Evolutionary conservation across 768 basidiomycete species (phyloP).

Genomic region (Leccinum longicurvipes): DNA sequence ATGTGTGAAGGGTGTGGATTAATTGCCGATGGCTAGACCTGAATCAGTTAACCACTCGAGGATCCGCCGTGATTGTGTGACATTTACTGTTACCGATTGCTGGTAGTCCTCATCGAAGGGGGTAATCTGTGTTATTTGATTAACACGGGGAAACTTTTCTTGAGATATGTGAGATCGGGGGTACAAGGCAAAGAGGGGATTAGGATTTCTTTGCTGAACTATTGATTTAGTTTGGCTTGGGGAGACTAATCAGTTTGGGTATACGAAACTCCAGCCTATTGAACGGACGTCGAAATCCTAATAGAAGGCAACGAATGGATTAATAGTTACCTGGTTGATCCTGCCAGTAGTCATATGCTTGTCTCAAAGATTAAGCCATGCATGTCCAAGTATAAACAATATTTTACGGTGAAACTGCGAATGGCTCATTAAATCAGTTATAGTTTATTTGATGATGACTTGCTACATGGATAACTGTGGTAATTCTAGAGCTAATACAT

Average conservation of each 20-base stretch:
- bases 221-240: too few relatives aligned
- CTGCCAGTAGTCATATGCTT: constrained; percentile 84
- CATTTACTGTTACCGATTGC: background rate
- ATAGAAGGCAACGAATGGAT: background rate
- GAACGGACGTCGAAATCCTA: background rate
- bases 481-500: constrained; percentile 78
- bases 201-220: too few relatives aligned
- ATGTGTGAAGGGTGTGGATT: constrained; percentile 1
- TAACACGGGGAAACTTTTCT: background rate
- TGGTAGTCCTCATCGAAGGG: constrained; percentile 4
- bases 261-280: background rate
- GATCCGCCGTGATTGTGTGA: constrained; percentile 1
- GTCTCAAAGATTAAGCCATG: constrained; percentile 83
- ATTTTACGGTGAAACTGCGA: constrained; percentile 76
- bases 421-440: constrained; percentile 84
- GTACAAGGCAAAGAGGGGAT: background rate
- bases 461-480: constrained; percentile 79
- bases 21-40: constrained; percentile 7
- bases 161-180: constrained; percentile 4
- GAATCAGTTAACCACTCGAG: constrained; percentile 19
- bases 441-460: constrained; percentile 76
- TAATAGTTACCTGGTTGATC: constrained; percentile 78
- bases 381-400: constrained; percentile 76
- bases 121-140: background rate
- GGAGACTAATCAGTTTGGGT: too few relatives aligned